A percentile compares a stretch with the other conserved stretches of the same genome.
These are phyloP conservation scores for Botryobasidium botryosum DNA, from an alignment of 768 basidiomycete genomes.

Conservation along the genomic window DNA sequence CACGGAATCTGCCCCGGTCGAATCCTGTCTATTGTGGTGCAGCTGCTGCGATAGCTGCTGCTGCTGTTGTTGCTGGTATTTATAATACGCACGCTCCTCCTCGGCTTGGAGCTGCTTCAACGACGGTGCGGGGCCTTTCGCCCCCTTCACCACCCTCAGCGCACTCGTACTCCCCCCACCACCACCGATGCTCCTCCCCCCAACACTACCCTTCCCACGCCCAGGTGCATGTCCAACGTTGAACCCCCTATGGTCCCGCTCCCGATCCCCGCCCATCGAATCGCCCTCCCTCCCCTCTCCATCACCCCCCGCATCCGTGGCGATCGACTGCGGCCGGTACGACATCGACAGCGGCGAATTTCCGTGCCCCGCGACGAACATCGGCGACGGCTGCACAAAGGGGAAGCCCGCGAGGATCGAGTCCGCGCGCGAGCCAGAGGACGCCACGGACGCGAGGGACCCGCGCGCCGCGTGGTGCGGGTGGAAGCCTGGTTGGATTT, in stretches of 20 bases:
- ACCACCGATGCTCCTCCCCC: neutral
- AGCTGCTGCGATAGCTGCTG: neutral
- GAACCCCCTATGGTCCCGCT: neutral
- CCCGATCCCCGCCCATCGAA: slow-evolving; percentile 10
- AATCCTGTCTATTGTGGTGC: too few species aligned
- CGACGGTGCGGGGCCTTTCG: slow-evolving; percentile 7
- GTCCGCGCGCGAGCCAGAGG: slow-evolving; percentile 5
- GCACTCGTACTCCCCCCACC: neutral
- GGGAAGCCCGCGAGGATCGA: slow-evolving; percentile 32
- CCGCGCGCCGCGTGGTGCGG: too few species aligned
- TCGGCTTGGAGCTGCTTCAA: neutral
- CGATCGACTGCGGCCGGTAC: too few species aligned
- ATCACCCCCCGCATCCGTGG: too few species aligned
- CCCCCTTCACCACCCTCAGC: too few species aligned
- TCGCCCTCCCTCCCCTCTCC: too few species aligned
- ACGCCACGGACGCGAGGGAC: slow-evolving; percentile 7
- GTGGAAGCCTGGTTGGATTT: too few species aligned
- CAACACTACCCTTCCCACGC: neutral
- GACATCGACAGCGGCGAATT: slow-evolving; percentile 4
- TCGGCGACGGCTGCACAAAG: slow-evolving; percentile 78
- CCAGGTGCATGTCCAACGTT: neutral
- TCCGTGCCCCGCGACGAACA: slow-evolving; percentile 59
- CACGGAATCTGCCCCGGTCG: too few species aligned
- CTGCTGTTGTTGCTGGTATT: slow-evolving; percentile 11
- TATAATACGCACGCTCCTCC: slow-evolving; percentile 6